phyloP scores from a whole-genome alignment of 2,329 filamentous ascomycete species.

The Neobulgaria alba region DNA sequence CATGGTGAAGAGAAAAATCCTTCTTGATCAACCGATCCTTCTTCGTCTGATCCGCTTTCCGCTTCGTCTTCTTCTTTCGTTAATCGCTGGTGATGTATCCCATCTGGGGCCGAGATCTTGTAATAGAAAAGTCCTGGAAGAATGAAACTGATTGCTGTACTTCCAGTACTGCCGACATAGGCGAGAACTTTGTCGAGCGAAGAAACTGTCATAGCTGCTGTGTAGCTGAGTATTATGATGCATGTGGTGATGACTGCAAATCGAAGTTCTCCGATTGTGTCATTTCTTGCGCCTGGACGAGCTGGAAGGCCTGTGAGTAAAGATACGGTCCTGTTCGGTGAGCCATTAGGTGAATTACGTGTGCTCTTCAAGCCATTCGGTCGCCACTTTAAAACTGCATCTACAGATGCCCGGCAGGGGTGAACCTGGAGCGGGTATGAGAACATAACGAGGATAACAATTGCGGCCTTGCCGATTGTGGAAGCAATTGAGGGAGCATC shows the following conservation, averaged over 20 bases:
- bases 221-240: slow-evolving; percentile 78
- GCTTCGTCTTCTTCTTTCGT: slow-evolving; percentile 85
- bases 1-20: slow-evolving; percentile 21
- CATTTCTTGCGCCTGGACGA: slow-evolving; percentile 38
- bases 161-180: slow-evolving; percentile 91
- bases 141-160: slow-evolving; percentile 94
- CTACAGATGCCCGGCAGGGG: slow-evolving; percentile 88
- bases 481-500: slow-evolving; percentile 69
- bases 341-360: slow-evolving; percentile 29
- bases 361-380: slow-evolving; percentile 40
- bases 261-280: slow-evolving; percentile 72
- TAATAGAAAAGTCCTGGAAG: slow-evolving; percentile 96
- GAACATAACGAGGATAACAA: slow-evolving; percentile 92
- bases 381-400: slow-evolving; percentile 90
- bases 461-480: slow-evolving; percentile 89
- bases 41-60: slow-evolving; percentile 47
- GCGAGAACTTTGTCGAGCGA: slow-evolving; percentile 86
- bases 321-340: slow-evolving; percentile 32
- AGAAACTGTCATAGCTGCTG: slow-evolving; percentile 82
- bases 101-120: slow-evolving; percentile 90
- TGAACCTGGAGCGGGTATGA: slow-evolving; percentile 94
- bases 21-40: slow-evolving; percentile 19
- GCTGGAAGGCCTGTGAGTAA: slow-evolving; percentile 38
- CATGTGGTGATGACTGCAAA: slow-evolving; percentile 84
- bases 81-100: slow-evolving; percentile 74